phyloP scores from a whole-genome alignment of 106 monocot genomes.

The Dioscorea dumetorum region DNA sequence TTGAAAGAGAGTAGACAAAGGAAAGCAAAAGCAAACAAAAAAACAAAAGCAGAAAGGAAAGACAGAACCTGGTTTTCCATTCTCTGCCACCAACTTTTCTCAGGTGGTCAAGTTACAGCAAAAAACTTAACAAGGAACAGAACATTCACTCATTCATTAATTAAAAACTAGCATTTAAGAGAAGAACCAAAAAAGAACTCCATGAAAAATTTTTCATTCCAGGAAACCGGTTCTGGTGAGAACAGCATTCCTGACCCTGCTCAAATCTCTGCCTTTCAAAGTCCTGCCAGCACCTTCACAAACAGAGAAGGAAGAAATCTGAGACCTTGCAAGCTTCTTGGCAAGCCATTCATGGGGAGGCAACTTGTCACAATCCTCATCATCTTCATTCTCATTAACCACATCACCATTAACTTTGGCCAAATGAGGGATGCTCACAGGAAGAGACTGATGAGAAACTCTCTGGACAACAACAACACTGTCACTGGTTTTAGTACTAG shows the following conservation, averaged over 20 bases:
- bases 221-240: constrained; percentile 66
- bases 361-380: constrained; percentile 14
- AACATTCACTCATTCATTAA: too few species aligned
- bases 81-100: too few species aligned
- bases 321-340: constrained; percentile 45
- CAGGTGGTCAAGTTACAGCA: too few species aligned
- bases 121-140: too few species aligned
- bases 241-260: constrained; percentile 67
- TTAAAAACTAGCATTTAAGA: too few species aligned
- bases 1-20: too few species aligned
- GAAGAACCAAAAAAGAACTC: too few species aligned
- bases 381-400: neutral
- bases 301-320: constrained; percentile 66
- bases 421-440: constrained; percentile 48
- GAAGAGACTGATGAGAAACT: constrained; percentile 28
- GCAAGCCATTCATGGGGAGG: constrained; percentile 74
- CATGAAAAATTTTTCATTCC: constrained; percentile 11
- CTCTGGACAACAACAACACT: neutral
- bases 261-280: constrained; percentile 65
- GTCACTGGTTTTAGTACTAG: neutral
- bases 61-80: too few species aligned
- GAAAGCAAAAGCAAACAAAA: too few species aligned
- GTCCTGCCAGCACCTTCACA: constrained; percentile 75
- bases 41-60: too few species aligned
- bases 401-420: constrained; percentile 20